A percentile compares a stretch with the other conserved stretches of the same genome.
phyloP scores from a whole-genome alignment of 2,329 filamentous ascomycete species.

The Sporothrix variecibatus region DNA sequence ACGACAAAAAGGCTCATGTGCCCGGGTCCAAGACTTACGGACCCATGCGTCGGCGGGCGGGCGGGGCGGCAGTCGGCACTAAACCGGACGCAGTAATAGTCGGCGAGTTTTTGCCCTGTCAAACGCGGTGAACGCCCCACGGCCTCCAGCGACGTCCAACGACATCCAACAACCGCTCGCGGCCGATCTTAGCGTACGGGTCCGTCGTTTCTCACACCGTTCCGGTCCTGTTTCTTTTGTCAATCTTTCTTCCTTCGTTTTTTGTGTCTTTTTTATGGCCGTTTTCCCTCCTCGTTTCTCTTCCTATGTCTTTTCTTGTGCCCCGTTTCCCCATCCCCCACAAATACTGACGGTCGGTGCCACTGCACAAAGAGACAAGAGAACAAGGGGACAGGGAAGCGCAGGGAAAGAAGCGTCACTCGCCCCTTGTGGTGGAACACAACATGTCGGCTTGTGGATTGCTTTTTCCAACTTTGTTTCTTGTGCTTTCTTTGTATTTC shows the following conservation, averaged over 20 bases:
- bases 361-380: too few relatives aligned
- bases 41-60: background rate
- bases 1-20: background rate
- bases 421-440: background rate
- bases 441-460: background rate
- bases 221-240: background rate
- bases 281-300: background rate
- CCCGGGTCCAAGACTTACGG: background rate
- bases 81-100: background rate
- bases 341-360: background rate
- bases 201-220: background rate
- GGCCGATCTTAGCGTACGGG: conserved; percentile 2
- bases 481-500: background rate
- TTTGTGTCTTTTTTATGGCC: background rate
- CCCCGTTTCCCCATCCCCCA: background rate
- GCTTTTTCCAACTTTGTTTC: background rate
- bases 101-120: background rate
- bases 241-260: background rate
- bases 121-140: background rate
- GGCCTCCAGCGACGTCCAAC: background rate
- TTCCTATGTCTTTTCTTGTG: background rate
- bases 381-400: background rate
- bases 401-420: background rate
- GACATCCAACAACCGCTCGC: background rate
- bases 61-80: background rate